Conservation (phyloP, 331 rosid species). For the Rosa hybrid region DNA sequence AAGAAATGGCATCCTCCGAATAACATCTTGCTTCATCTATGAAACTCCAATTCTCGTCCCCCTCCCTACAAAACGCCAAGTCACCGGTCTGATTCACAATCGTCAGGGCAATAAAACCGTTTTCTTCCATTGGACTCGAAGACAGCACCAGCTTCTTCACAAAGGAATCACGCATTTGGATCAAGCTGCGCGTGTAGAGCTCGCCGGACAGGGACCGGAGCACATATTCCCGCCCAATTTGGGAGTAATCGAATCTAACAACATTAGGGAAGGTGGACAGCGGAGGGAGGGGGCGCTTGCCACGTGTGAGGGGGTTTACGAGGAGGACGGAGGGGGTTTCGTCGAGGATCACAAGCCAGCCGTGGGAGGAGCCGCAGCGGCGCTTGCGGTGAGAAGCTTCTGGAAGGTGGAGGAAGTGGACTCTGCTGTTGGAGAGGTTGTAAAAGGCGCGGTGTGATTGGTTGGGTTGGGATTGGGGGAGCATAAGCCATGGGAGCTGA, state of each 20-base stretch:
- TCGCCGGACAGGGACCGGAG: constrained; percentile 35
- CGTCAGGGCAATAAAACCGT: constrained; percentile 48
- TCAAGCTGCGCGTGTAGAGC: constrained; percentile 33
- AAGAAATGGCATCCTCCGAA: constrained; percentile 53
- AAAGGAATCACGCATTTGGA: constrained; percentile 60
- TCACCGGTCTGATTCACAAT: constrained; percentile 40
- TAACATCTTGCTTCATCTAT: constrained; percentile 28
- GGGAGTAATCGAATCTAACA: constrained; percentile 41
- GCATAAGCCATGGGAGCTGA: constrained; percentile 75
- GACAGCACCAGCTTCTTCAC: constrained; percentile 57
- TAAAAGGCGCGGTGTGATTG: constrained; percentile 46
- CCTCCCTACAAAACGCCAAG: constrained; percentile 46
- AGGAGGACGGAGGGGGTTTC: constrained; percentile 56
- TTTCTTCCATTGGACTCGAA: constrained; percentile 27
- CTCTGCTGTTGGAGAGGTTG: constrained; percentile 45
- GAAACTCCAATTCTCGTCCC: constrained; percentile 49
- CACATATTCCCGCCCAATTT: constrained; percentile 54
- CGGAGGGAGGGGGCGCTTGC: constrained; percentile 52
- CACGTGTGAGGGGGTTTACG: constrained; percentile 56
- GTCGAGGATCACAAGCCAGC: constrained; percentile 61
- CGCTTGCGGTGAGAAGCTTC: constrained; percentile 48
- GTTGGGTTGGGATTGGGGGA: constrained; percentile 37
- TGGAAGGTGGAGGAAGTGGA: constrained; percentile 57
- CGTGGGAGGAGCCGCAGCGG: constrained; percentile 68
- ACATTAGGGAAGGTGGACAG: constrained; percentile 64